These are phyloP conservation scores for Dichomitus squalens DNA, from an alignment of 1,284 basidiomycete genomes.

Conservation along the genomic window DNA sequence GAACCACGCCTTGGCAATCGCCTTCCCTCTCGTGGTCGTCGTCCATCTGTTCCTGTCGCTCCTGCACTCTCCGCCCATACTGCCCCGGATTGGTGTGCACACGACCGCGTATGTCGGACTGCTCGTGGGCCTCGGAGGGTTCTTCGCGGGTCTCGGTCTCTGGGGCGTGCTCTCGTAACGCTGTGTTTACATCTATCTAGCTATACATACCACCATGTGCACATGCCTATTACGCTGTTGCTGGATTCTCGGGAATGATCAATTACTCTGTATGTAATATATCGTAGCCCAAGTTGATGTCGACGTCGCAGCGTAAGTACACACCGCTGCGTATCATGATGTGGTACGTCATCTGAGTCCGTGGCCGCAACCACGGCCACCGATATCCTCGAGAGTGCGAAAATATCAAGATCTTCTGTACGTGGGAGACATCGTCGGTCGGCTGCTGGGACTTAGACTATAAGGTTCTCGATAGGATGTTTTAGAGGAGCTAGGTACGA, in stretches of 20 bases:
- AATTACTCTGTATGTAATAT: too few relatives aligned
- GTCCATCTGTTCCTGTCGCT: conserved; percentile 55
- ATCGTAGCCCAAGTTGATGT: background rate
- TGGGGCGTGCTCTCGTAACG: conserved; percentile 62
- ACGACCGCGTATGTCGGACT: conserved; percentile 68
- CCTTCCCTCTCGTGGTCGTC: conserved; percentile 50
- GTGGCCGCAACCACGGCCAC: background rate
- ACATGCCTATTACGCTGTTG: too few relatives aligned
- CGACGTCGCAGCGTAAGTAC: background rate
- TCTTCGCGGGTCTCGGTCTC: conserved; percentile 67
- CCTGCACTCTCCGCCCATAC: conserved; percentile 60
- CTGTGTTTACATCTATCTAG: background rate
- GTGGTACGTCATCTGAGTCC: background rate
- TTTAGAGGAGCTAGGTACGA: too few relatives aligned
- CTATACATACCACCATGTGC: background rate
- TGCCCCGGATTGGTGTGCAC: conserved; percentile 70
- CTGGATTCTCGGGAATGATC: too few relatives aligned
- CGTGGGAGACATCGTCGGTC: background rate
- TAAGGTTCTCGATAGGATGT: too few relatives aligned
- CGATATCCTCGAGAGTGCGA: background rate
- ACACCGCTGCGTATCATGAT: background rate
- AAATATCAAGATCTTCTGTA: background rate
- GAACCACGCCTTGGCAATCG: conserved; percentile 43
- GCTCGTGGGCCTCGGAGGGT: conserved; percentile 60
- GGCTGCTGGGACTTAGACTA: background rate